Evolutionary conservation across 768 basidiomycete genomes (phyloP).

Genomic region (Saitozyma podzolica): DNA sequence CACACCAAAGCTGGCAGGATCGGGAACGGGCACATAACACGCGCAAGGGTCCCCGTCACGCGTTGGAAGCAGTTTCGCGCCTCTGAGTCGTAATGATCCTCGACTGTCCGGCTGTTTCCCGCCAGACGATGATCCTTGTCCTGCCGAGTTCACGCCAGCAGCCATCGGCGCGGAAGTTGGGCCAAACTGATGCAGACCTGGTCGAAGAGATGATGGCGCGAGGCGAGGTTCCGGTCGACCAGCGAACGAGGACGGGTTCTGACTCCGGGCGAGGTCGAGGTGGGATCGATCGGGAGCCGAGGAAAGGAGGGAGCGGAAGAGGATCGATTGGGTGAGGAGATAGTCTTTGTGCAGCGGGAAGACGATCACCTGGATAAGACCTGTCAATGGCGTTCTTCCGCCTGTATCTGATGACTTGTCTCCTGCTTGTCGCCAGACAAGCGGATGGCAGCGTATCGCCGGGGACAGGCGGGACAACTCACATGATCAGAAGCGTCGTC

Average conservation of each 20-base stretch:
- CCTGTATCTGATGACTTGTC: neutral
- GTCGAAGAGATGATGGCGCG: neutral
- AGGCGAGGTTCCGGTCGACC: conserved; percentile 1
- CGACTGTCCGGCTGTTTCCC: no score
- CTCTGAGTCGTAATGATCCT: conserved; percentile 4
- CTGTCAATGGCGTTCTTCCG: neutral
- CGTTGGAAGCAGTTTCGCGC: conserved; percentile 31
- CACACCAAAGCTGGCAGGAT: conserved; percentile 44
- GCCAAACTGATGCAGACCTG: neutral
- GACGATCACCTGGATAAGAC: conserved; percentile 25
- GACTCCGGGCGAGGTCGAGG: neutral
- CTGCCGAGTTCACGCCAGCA: no score
- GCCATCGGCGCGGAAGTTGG: neutral
- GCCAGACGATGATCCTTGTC: no score
- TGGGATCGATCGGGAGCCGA: conserved; percentile 60
- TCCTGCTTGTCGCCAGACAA: neutral
- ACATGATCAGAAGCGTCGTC: conserved; percentile 7
- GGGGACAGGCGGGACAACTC: neutral
- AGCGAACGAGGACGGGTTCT: conserved; percentile 3
- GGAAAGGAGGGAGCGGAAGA: conserved; percentile 62
- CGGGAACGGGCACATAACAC: conserved; percentile 46
- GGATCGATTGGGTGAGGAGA: conserved; percentile 71
- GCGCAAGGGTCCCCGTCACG: conserved; percentile 26
- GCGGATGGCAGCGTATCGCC: neutral
- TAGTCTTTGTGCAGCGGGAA: conserved; percentile 69